Evolutionary conservation across 73 alveolate genomes (phyloP), one percentile per base, ranked within the genome.

Genomic region (Symbiodinium natans): DNA sequence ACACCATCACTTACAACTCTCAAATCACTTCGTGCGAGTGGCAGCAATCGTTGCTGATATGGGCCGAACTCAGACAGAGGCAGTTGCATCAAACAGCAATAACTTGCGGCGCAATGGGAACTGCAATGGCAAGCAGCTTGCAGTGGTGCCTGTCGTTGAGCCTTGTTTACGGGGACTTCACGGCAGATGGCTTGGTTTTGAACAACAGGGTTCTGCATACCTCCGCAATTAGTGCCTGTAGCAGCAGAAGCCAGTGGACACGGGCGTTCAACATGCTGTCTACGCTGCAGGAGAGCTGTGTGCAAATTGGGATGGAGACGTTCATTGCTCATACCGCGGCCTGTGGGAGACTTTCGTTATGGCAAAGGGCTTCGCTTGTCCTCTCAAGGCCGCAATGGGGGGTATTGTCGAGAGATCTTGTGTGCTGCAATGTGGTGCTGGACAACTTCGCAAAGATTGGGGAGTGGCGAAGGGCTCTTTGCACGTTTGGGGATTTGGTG

Each of bases 1-100:
- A n/a, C 87, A 90, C 75, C 41, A 41, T 90, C 59, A 90, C 54
- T 19, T 71, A 41, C 87, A 90, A 90, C 87, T 41, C 96, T 5
- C 13, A 17, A 23, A 38, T 80, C 48, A 33, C 88, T 34, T 38
- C 56, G 25, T 27, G 95, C 95, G 19, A 46, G 38, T 90, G 96
- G 96, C 87, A 40, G 11, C 34, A 3, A 11, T 83, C 96, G 4
- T 41, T 90, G 52, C n/a, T 6, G 33, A 43, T 17, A 2, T 71
- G 33, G 34, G n/a, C 17, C n/a, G 10, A 71, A 17, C 31, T 90
- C 25, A 52, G 77, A 84, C 9, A 29, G 9, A 68, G 41, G 41
- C 23, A 38, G 73, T 15, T 90, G 34, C 52, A 41, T 41, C 40
- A 25, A 13, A 90, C 43, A 34, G 27, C 39, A 29, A 19, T 83